These are phyloP conservation scores for Blechomonas ayalai DNA, from an alignment of 208 protist species.

Conservation along the genomic window DNA sequence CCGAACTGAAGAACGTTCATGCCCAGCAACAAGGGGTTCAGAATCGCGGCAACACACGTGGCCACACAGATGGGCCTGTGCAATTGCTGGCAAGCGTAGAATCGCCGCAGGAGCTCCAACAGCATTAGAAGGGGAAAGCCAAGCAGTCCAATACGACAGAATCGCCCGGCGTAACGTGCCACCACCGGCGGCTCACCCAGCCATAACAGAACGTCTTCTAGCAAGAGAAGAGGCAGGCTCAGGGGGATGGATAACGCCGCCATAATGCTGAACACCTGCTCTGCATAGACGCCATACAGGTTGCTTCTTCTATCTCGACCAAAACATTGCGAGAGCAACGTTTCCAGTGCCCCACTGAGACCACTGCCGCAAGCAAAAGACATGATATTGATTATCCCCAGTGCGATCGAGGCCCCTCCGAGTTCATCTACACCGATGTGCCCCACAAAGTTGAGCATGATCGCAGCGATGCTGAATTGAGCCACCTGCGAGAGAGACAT, in stretches of 20 bases:
- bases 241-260: conserved; percentile 37
- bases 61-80: conserved; percentile 53
- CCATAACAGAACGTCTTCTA: conserved; percentile 34
- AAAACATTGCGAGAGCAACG: conserved; percentile 65
- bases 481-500: conserved; percentile 10
- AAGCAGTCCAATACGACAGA: conserved; percentile 47
- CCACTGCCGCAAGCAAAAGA: conserved; percentile 46
- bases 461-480: conserved; percentile 12
- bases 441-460: conserved; percentile 11
- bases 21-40: conserved; percentile 50
- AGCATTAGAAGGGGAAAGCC: conserved; percentile 55
- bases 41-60: conserved; percentile 27
- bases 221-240: conserved; percentile 41
- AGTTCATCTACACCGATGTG: conserved; percentile 37
- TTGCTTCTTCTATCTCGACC: conserved; percentile 55
- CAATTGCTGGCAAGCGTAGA: conserved; percentile 72
- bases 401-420: conserved; percentile 52
- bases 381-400: conserved; percentile 73
- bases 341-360: conserved; percentile 68
- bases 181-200: conserved; percentile 46
- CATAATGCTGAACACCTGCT: conserved; percentile 65
- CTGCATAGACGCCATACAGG: conserved; percentile 61
- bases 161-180: conserved; percentile 34
- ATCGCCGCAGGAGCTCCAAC: conserved; percentile 73
- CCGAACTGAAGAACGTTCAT: conserved; percentile 33